phyloP scores from a whole-genome alignment of 2,329 filamentous ascomycete genomes.

The Venturia asperata region DNA sequence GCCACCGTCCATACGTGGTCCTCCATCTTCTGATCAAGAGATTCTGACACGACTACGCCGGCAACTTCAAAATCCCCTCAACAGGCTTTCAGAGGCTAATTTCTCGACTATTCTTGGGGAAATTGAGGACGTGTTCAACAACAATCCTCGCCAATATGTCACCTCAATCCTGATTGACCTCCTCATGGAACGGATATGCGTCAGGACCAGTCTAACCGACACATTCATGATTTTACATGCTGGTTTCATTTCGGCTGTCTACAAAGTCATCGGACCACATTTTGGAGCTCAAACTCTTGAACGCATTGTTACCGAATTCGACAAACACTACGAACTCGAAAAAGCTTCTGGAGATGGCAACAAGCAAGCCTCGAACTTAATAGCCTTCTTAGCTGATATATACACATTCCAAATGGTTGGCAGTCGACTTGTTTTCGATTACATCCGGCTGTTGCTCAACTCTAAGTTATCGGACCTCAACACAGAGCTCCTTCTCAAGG shows the following conservation, averaged over 20 bases:
- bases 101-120: slow-evolving; percentile 76
- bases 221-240: slow-evolving; percentile 87
- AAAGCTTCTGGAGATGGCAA: slow-evolving; percentile 33
- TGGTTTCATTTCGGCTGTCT: slow-evolving; percentile 80
- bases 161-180: slow-evolving; percentile 73
- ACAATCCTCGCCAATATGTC: slow-evolving; percentile 79
- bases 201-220: slow-evolving; percentile 70
- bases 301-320: slow-evolving; percentile 67
- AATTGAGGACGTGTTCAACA: slow-evolving; percentile 74
- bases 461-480: slow-evolving; percentile 32
- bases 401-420: slow-evolving; percentile 89
- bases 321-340: slow-evolving; percentile 50
- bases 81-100: slow-evolving; percentile 87
- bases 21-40: slow-evolving; percentile 58
- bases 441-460: slow-evolving; percentile 68
- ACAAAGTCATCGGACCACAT: slow-evolving; percentile 79
- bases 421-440: slow-evolving; percentile 80
- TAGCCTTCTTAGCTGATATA: slow-evolving; percentile 75
- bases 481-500: slow-evolving; percentile 22
- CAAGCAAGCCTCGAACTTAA: slow-evolving; percentile 67
- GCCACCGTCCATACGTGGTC: slow-evolving; percentile 71
- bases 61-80: slow-evolving; percentile 81
- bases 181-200: slow-evolving; percentile 70
- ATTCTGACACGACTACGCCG: slow-evolving; percentile 61
- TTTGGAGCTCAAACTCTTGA: slow-evolving; percentile 85